These are phyloP conservation scores for Ceratocystis cubensis DNA, from an alignment of 2,329 filamentous ascomycete genomes.

Conservation along the genomic window DNA sequence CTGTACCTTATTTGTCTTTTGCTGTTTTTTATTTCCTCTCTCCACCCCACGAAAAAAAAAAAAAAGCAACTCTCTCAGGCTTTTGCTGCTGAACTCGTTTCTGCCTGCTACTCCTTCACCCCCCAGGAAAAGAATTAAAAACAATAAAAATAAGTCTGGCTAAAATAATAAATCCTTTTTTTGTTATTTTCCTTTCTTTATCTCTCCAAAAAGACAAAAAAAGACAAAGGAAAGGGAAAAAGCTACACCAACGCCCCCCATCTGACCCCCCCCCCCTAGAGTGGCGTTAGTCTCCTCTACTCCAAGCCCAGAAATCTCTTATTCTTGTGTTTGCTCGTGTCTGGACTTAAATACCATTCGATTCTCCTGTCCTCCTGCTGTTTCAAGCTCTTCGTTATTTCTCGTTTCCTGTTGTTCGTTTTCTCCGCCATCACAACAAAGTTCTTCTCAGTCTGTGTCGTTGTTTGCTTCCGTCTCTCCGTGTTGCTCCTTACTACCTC, in stretches of 20 bases:
- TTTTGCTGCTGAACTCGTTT: neutral
- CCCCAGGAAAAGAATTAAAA: neutral
- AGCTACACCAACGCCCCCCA: neutral
- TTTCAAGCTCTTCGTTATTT: no score
- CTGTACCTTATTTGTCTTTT: no score
- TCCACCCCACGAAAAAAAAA: no score
- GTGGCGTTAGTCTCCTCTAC: slow-evolving; percentile 9
- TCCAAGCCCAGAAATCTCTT: slow-evolving; percentile 13
- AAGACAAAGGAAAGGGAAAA: neutral
- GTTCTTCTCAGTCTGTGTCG: neutral
- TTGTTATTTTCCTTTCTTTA: neutral
- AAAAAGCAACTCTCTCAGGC: no score
- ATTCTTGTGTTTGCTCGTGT: neutral
- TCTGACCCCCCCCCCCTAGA: neutral
- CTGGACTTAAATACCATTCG: neutral
- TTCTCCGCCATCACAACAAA: neutral
- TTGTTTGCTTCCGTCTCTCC: neutral
- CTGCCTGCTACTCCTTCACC: neutral
- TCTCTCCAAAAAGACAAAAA: neutral
- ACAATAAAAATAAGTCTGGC: neutral
- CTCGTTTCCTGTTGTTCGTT: no score
- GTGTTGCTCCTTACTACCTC: neutral
- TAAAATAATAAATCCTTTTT: neutral
- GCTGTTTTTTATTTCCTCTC: no score
- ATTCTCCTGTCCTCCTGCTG: neutral